These are phyloP conservation scores for Calonectria pauciramosa DNA, from an alignment of 2,329 filamentous ascomycete species.

Conservation along the genomic window DNA sequence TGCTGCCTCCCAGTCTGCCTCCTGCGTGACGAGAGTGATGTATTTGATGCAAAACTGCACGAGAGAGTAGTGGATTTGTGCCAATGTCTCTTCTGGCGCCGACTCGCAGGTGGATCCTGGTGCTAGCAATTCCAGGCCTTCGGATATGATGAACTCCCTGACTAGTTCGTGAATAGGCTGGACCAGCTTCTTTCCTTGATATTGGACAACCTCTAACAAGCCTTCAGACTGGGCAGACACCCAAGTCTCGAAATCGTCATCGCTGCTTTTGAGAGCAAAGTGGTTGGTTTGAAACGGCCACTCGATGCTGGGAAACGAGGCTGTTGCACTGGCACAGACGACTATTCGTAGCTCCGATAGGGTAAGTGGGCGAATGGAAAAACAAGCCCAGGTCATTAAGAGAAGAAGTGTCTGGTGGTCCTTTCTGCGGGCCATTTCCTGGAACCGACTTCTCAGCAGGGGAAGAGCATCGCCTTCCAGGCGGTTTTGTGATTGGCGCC, in stretches of 20 bases:
- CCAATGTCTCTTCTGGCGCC: neutral
- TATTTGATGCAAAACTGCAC: neutral
- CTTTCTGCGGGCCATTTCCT: neutral
- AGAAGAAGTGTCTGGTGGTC: neutral
- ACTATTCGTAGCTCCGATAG: neutral
- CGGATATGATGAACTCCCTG: neutral
- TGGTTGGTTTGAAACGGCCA: neutral
- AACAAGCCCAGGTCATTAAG: neutral
- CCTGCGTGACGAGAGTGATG: neutral
- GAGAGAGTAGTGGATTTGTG: neutral
- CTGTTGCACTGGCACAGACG: neutral
- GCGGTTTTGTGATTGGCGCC: neutral
- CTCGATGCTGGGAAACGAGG: neutral
- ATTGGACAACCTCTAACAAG: neutral
- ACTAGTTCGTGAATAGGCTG: neutral
- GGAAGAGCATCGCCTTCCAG: neutral
- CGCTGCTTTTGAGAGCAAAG: neutral
- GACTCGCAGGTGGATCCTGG: neutral
- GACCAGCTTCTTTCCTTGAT: neutral
- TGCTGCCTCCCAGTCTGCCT: neutral
- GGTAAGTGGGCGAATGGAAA: neutral
- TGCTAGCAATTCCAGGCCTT: neutral
- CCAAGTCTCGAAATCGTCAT: neutral
- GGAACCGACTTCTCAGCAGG: neutral
- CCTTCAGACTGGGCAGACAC: neutral